Percentiles rank a stretch among this genome's conserved stretches.
phyloP scores from a whole-genome alignment of 2,329 filamentous ascomycete species.

The Hypocreales sp. region DNA sequence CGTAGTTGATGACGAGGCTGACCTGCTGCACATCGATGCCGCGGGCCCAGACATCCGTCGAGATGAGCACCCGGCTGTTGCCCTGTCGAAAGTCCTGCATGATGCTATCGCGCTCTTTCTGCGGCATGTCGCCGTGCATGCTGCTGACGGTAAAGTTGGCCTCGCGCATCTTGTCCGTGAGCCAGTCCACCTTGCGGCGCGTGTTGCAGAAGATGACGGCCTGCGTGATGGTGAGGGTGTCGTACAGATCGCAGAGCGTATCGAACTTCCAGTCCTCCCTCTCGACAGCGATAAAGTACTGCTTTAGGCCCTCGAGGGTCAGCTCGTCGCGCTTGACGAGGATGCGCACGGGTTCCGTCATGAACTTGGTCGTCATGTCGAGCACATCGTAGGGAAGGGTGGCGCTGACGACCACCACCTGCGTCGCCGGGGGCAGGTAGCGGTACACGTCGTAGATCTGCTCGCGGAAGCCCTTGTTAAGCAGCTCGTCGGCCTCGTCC shows the following conservation, averaged over 20 bases:
- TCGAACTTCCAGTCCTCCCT: conserved; percentile 99
- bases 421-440: conserved; percentile 87
- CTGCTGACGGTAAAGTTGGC: conserved; percentile 96
- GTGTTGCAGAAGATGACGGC: conserved; percentile 99
- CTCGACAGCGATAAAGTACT: conserved; percentile 98
- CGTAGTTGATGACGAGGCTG: conserved; percentile 97
- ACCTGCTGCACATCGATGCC: conserved; percentile 99
- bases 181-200: conserved; percentile 95
- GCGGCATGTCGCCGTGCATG: conserved; percentile 99
- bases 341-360: conserved; percentile 94
- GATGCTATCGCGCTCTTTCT: conserved; percentile 94
- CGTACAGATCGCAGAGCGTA: conserved; percentile 95
- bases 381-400: conserved; percentile 96
- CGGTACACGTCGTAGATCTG: conserved; percentile 99
- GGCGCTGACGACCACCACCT: conserved; percentile 95
- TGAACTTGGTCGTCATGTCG: conserved; percentile 99
- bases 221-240: conserved; percentile 95
- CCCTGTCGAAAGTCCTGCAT: conserved; percentile 99
- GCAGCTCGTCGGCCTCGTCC: conserved; percentile 46
- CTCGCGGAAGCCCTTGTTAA: conserved; percentile 92
- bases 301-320: conserved; percentile 92
- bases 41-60: conserved; percentile 93
- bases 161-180: conserved; percentile 98
- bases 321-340: conserved; percentile 97
- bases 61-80: conserved; percentile 90